These are phyloP conservation scores for Tuctoria greenei DNA, from an alignment of 176 grass and related monocot species.

Conservation along the genomic window DNA sequence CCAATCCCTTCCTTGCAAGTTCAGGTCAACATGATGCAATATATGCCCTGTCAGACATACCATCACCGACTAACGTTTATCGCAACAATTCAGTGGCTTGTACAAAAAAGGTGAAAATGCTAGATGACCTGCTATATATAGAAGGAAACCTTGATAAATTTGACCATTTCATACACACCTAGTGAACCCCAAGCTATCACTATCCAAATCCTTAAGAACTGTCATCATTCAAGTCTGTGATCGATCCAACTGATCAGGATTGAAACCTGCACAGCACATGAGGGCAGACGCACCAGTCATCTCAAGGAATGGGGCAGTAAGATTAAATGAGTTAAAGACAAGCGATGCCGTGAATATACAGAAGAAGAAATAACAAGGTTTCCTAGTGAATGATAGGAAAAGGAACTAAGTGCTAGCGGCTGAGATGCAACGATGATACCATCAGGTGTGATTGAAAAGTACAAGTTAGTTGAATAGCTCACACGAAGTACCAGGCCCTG, in stretches of 20 bases:
- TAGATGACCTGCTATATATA: neutral
- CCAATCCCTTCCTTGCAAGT: neutral
- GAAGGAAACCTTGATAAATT: neutral
- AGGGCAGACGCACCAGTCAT: too few species aligned
- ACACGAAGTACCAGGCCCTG: neutral
- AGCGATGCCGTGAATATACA: neutral
- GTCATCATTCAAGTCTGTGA: constrained; percentile 37
- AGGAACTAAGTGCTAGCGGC: neutral
- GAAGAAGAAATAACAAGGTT: too few species aligned
- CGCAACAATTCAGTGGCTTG: neutral
- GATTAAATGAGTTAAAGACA: neutral
- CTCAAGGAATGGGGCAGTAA: too few species aligned
- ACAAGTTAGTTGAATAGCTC: neutral
- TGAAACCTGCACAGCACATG: too few species aligned
- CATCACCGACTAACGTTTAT: neutral
- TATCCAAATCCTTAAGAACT: constrained; percentile 30
- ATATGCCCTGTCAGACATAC: neutral
- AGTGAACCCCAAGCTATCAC: neutral
- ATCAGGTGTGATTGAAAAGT: neutral
- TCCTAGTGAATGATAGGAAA: too few species aligned
- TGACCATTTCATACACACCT: constrained; percentile 26
- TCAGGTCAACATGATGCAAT: neutral
- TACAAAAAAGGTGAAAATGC: neutral
- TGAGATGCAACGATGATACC: neutral
- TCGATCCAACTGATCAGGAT: constrained; percentile 25